A percentile compares a stretch with the other conserved stretches of the same genome.
Conservation (phyloP, 495 filamentous ascomycete genomes). For the Xylaria acuta region DNA sequence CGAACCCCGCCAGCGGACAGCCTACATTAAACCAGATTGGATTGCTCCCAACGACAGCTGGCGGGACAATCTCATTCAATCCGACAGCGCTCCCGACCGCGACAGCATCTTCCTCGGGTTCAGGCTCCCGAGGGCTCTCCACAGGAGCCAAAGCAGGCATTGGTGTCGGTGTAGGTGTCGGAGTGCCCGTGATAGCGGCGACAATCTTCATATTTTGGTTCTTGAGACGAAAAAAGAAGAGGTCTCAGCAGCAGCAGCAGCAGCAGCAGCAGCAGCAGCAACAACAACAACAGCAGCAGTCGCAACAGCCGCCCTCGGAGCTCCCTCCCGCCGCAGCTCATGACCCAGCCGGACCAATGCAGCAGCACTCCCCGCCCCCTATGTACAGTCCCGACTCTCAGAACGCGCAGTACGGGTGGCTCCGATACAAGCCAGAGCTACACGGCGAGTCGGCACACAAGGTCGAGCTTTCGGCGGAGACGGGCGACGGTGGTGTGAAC, state of each 20-base stretch:
- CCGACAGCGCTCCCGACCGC: slow-evolving; percentile 20
- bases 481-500: background rate
- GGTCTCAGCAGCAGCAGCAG: background rate
- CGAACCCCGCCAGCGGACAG: slow-evolving; percentile 30
- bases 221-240: slow-evolving; percentile 7
- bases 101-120: background rate
- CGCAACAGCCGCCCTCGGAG: background rate
- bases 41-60: slow-evolving; percentile 16
- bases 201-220: slow-evolving; percentile 16
- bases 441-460: slow-evolving; percentile 17
- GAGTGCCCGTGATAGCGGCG: slow-evolving; percentile 14
- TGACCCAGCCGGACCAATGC: background rate
- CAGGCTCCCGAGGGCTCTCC: slow-evolving; percentile 14
- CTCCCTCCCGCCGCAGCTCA: slow-evolving; percentile 3
- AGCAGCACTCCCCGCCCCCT: slow-evolving; percentile 19
- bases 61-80: slow-evolving; percentile 22
- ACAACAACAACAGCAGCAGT: background rate
- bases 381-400: slow-evolving; percentile 14
- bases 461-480: slow-evolving; percentile 11
- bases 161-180: slow-evolving; percentile 26
- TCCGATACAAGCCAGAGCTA: slow-evolving; percentile 20
- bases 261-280: background rate
- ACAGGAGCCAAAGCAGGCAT: slow-evolving; percentile 33
- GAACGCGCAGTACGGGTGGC: slow-evolving; percentile 21
- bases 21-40: slow-evolving; percentile 25